Percentiles rank a stretch among this genome's conserved stretches.
These are phyloP conservation scores for Tolypocladium amazonense DNA, from an alignment of 2,329 filamentous ascomycete species.

Conservation along the genomic window DNA sequence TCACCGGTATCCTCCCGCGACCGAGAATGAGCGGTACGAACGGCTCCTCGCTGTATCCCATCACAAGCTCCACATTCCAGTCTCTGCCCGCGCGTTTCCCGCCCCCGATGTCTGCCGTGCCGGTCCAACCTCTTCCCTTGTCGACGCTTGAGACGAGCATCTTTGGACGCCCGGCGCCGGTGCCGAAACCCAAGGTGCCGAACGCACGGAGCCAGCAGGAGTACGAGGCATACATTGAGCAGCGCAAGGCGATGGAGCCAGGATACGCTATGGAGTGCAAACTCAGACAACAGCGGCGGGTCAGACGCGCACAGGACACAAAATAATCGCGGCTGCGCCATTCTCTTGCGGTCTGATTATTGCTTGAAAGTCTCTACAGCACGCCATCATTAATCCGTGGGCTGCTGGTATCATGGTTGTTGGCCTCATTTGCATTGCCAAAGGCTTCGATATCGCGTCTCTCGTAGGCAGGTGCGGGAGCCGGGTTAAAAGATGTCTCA, in stretches of 20 bases:
- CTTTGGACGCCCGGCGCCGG: constrained; percentile 4
- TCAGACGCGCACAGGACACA: constrained; percentile 12
- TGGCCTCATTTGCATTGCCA: neutral
- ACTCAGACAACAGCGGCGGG: constrained; percentile 28
- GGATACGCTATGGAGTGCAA: constrained; percentile 37
- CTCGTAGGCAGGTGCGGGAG: neutral
- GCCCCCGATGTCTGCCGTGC: neutral
- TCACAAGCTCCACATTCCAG: neutral
- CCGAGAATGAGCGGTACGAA: neutral
- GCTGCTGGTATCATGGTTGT: neutral
- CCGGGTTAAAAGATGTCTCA: too few relatives aligned
- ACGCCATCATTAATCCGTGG: neutral
- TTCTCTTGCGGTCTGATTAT: neutral
- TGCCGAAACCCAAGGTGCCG: constrained; percentile 29
- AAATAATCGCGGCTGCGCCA: neutral
- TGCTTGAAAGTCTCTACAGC: too few relatives aligned
- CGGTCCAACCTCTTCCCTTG: neutral
- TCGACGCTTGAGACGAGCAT: neutral
- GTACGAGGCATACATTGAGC: constrained; percentile 38
- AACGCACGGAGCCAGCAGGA: constrained; percentile 30
- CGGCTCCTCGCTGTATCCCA: neutral
- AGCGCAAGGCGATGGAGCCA: constrained; percentile 36
- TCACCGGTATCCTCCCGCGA: neutral
- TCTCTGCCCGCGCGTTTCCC: neutral
- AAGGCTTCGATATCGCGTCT: neutral